Evolutionary conservation across 371 early-diverging fungal species (phyloP), one percentile per base, ranked within the genome.

Genomic region (Apophysomyces elegans): DNA sequence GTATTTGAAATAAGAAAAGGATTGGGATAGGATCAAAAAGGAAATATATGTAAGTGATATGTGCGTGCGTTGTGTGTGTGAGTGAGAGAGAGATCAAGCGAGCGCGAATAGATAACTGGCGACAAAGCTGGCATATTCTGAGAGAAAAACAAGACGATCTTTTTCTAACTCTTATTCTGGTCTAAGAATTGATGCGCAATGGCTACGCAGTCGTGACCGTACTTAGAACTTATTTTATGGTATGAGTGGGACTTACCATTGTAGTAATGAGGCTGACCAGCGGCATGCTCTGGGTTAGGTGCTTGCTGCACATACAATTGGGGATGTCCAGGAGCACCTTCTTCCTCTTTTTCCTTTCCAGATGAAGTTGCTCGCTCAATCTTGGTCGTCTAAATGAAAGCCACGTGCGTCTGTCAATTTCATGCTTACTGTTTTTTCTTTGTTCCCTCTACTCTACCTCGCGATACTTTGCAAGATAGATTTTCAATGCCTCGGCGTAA

Each of bases 401-500:
- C 32, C 32, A 26, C 32, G 32, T 26, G 32, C 32, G 32, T 26
- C 32, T 26, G 32, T 26, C 32, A 26, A 26, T 26, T 26, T 3
- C 32, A 26, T 26, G 32, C 32, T 26, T 26, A 26, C 2, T 26
- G 32, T 26, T 26, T 26, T 26, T 26, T 26, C 32, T 26, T 26
- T 2, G 32, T 26, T 26, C 32, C 32, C 32, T 26, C 32, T 26
- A 26, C 54, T 65, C 65, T 81, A 88, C 90, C 78, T 96, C 96
- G 59, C 96, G 87, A 74, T 97, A 98, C 75, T 96, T 96, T 58
- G 83, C 71, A 70, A 98, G 86, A 75, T 98, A 99, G 45, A 95
- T 85, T 79, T 93, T 95, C 69, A 98, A 80, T n/a, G 93, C 90
- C 67, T 98, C 99, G 12, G 93, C 90, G 84, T 99, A 99, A 78